Conservation (phyloP, 441 rosid genomes). For the Euphorbia corollata region DNA sequence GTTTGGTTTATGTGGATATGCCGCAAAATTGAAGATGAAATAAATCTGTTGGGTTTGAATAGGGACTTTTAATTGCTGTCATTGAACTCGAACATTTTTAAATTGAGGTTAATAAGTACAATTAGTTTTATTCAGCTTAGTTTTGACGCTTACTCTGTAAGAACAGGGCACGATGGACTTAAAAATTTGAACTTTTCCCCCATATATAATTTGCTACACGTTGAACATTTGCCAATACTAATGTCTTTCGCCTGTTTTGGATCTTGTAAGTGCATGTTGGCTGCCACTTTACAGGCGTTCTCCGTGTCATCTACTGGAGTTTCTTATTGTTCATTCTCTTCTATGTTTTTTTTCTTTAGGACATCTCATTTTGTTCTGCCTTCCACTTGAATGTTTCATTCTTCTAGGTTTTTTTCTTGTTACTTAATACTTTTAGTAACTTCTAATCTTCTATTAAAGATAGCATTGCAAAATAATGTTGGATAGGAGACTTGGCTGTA, state of each 20-base stretch:
- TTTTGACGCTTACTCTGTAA: neutral
- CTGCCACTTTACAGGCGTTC: neutral
- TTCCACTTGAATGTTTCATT: conserved; percentile 1
- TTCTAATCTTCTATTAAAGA: neutral
- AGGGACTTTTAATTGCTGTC: neutral
- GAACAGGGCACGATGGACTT: neutral
- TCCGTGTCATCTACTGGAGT: neutral
- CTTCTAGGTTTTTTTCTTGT: neutral
- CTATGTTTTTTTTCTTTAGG: neutral
- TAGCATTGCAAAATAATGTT: neutral
- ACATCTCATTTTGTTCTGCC: neutral
- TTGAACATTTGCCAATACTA: neutral
- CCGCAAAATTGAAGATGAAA: conserved; percentile 5
- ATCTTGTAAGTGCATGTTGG: conserved; percentile 15
- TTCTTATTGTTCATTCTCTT: neutral
- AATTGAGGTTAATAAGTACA: conserved; percentile 2
- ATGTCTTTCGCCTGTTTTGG: neutral
- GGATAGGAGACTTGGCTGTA: neutral
- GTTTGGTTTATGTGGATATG: conserved; percentile 20
- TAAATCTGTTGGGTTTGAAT: neutral
- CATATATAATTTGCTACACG: neutral
- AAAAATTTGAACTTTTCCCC: neutral
- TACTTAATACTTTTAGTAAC: too few relatives aligned
- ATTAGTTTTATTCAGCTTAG: conserved; percentile 10
- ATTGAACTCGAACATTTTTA: neutral